A percentile compares a stretch with the other conserved stretches of the same genome.
These are phyloP conservation scores for Saccharomyces hybrid DNA, from an alignment of 1,139 yeast species.

Conservation along the genomic window DNA sequence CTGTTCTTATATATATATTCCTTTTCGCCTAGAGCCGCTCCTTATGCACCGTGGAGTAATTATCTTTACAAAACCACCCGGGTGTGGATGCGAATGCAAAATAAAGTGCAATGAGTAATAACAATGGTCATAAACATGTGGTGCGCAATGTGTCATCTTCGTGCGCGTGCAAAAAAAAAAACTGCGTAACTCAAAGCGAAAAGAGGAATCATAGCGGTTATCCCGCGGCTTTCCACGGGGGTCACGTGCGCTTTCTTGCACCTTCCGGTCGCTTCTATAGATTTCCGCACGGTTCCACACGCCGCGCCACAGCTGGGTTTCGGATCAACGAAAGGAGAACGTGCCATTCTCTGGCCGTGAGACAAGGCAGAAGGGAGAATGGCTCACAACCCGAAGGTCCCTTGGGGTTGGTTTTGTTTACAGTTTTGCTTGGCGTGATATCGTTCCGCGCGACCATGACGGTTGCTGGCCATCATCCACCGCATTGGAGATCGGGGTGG, in stretches of 20 bases:
- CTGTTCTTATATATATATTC: neutral
- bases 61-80: neutral
- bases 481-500: neutral
- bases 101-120: neutral
- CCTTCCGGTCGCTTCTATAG: neutral
- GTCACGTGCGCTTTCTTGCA: neutral
- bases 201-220: neutral
- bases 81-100: neutral
- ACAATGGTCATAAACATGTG: constrained; percentile 1
- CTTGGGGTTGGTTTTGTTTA: neutral
- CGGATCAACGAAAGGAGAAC: neutral
- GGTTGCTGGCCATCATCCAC: neutral
- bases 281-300: neutral
- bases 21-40: neutral
- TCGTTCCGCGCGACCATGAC: neutral
- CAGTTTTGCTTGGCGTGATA: neutral
- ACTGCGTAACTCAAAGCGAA: neutral
- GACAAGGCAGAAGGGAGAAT: neutral
- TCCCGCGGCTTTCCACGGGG: neutral
- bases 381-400: neutral
- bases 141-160: neutral
- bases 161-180: neutral
- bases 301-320: neutral
- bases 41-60: neutral
- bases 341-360: neutral